Base-by-base conservation (phyloP, 2,329 filamentous ascomycete genomes). In the Alternaria ventricosa region DNA sequence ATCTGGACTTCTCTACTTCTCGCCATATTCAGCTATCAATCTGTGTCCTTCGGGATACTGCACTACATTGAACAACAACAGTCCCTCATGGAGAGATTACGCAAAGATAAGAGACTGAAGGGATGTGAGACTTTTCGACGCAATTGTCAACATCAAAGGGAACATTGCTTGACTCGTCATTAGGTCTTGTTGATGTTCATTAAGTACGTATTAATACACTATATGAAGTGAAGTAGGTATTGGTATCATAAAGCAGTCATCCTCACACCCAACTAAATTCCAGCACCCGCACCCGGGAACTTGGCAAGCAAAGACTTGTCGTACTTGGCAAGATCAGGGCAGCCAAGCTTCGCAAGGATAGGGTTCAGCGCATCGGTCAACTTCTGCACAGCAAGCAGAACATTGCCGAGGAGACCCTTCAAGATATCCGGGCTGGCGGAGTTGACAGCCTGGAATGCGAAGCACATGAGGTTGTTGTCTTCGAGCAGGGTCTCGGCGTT, bases 401-500 rank as follows among this genome's bases (percentile, higher is more conserved):
- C 62, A 25, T 58, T 44, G 22, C 68, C 68, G 10, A 72, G 46
- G 6, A 72, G 65, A 13, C 65, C 66, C 11, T 65, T 64, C 45
- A 50, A 41, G 41, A 71, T 65, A 27, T 68, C 62, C 18, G 70
- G 70, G 2, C 61, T 51, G 6, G 61, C 68, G 5, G 65, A 59
- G 36, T 67, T 51, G 10, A 64, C 63, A 5, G 66, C 66, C 36
- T 71, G 68, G 25, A 72, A 55, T 8, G 67, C 60, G 44, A 71
- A 68, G 50, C 70, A 72, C 18, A 65, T 63, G 10, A 36, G 60
- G 10, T 72, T 71, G 47, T 72, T 72, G 15, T 68, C 68, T 18
- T 70, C 55, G 5, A 63, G 59, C 18, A 72, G 60, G 15, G 55
- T 63, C 10, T 46, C 60, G 8, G 55, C 59, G 10, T 72, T 71